These are phyloP conservation scores for Fraxinus xanthoxyloides DNA, from an alignment of 305 asterid genomes.

Conservation along the genomic window DNA sequence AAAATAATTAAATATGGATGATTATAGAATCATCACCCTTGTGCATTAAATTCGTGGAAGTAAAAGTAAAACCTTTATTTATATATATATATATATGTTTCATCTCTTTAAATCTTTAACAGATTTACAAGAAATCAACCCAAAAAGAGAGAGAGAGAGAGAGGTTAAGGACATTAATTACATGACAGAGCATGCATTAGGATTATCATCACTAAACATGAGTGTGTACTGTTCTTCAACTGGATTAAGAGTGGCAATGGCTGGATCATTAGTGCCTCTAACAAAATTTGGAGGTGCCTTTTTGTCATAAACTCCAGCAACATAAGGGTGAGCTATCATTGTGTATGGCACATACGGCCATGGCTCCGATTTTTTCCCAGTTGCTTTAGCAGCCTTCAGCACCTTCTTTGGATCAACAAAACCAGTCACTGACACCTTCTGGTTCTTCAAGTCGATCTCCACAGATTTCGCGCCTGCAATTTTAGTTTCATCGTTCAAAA, in stretches of 20 bases:
- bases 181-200: constrained; percentile 71
- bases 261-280: constrained; percentile 59
- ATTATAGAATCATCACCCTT: neutral
- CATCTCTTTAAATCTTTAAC: neutral
- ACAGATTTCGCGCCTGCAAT: constrained; percentile 65
- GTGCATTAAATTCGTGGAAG: neutral
- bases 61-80: neutral
- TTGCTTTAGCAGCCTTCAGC: constrained; percentile 57
- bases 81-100: neutral
- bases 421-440: constrained; percentile 73
- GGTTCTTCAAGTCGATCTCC: constrained; percentile 69
- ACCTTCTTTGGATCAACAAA: constrained; percentile 73
- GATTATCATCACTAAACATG: constrained; percentile 83
- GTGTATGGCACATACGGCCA: constrained; percentile 82
- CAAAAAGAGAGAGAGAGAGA: neutral
- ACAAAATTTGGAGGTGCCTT: constrained; percentile 76
- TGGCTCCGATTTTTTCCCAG: constrained; percentile 60
- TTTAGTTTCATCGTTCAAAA: neutral
- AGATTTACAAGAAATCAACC: neutral
- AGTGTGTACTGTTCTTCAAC: constrained; percentile 61
- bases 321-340: constrained; percentile 75
- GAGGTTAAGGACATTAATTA: constrained; percentile 14
- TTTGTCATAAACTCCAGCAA: constrained; percentile 71
- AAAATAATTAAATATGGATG: too few species aligned
- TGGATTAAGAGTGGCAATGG: constrained; percentile 61